Percentiles rank a stretch among this genome's conserved stretches.
phyloP scores from a whole-genome alignment of 2,329 filamentous ascomycete species.

The Thielaviopsis ethacetica region DNA sequence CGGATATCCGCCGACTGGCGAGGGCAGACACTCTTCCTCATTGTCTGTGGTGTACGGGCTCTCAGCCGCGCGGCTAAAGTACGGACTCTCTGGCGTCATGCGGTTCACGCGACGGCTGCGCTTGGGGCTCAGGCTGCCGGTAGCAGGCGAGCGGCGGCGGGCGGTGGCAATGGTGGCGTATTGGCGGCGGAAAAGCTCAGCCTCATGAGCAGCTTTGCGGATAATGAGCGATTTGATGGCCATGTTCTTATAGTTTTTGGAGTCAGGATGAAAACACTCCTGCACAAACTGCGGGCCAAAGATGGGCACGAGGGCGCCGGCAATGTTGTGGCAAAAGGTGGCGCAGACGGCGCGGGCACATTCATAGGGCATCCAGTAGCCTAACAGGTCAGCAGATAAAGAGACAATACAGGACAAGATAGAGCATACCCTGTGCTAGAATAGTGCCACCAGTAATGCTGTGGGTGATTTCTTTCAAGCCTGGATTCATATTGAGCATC shows the following conservation, averaged over 20 bases:
- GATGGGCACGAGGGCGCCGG: slow-evolving; percentile 72
- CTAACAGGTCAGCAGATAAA: slow-evolving; percentile 27
- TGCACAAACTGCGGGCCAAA: slow-evolving; percentile 72
- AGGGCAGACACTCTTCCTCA: slow-evolving; percentile 21
- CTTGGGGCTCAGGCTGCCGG: slow-evolving; percentile 3
- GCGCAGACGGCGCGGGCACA: slow-evolving; percentile 77
- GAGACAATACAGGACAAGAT: slow-evolving; percentile 11
- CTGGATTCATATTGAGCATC: slow-evolving; percentile 61
- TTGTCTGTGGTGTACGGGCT: slow-evolving; percentile 26
- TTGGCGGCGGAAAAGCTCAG: slow-evolving; percentile 25
- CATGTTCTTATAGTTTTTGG: slow-evolving; percentile 50
- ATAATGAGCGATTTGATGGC: slow-evolving; percentile 44
- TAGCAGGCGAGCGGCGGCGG: slow-evolving; percentile 2
- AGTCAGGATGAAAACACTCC: slow-evolving; percentile 49
- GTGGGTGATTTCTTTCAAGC: slow-evolving; percentile 75
- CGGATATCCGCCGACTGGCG: not conserved
- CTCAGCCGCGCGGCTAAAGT: not conserved
- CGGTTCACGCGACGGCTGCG: not conserved
- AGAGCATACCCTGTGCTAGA: slow-evolving; percentile 59
- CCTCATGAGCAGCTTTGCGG: slow-evolving; percentile 32
- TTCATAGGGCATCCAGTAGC: slow-evolving; percentile 90
- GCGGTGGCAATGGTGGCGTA: slow-evolving; percentile 13
- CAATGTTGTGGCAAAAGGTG: slow-evolving; percentile 76
- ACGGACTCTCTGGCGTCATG: slow-evolving; percentile 3
- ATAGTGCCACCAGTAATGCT: slow-evolving; percentile 90